phyloP scores from a whole-genome alignment of 331 rosid species.

The Acacia pycnantha region DNA sequence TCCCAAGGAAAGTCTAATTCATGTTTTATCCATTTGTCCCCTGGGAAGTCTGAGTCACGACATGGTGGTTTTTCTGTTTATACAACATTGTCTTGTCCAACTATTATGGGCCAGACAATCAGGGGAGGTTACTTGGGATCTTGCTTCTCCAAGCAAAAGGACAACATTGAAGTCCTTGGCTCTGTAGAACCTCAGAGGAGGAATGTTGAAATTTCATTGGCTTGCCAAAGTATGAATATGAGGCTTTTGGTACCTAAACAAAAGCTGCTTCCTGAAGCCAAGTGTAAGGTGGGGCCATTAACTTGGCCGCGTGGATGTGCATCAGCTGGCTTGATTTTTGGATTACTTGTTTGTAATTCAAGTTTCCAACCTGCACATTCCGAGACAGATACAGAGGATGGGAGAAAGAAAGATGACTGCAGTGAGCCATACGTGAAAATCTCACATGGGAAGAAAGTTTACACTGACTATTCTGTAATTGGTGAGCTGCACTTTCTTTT shows the following conservation, averaged over 20 bases:
- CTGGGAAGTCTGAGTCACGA: constrained; percentile 40
- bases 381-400: constrained; percentile 25
- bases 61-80: constrained; percentile 29
- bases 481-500: constrained; percentile 53
- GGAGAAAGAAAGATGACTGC: constrained; percentile 33
- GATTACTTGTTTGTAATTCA: constrained; percentile 53
- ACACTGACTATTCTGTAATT: constrained; percentile 75
- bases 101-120: constrained; percentile 43
- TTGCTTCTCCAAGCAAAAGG: constrained; percentile 46
- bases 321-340: constrained; percentile 66
- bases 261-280: constrained; percentile 52
- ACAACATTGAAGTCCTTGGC: constrained; percentile 31
- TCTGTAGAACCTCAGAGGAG: constrained; percentile 39
- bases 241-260: constrained; percentile 54
- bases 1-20: constrained; percentile 35
- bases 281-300: constrained; percentile 43
- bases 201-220: constrained; percentile 51
- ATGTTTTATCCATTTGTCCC: constrained; percentile 26
- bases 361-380: not conserved
- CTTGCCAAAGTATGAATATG: constrained; percentile 51
- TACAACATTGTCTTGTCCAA: constrained; percentile 35
- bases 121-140: constrained; percentile 49
- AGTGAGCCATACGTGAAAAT: constrained; percentile 41
- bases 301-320: constrained; percentile 63
- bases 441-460: constrained; percentile 75